Conservation (phyloP, 2,329 filamentous ascomycete genomes). For the Xylaria sp. region DNA sequence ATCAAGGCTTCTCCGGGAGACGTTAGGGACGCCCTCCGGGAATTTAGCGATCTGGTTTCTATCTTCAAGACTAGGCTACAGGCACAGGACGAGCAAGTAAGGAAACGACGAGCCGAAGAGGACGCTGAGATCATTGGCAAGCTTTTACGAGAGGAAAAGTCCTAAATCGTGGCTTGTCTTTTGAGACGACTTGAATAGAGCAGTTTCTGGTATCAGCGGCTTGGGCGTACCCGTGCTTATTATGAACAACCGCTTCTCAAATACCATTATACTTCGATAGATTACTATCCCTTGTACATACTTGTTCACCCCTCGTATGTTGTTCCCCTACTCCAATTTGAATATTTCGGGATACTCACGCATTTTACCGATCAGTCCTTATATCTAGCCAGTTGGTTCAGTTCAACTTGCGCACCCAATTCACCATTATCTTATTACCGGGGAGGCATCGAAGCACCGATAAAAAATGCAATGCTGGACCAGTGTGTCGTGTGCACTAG, state of each 20-base stretch:
- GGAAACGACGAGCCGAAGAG: constrained; percentile 59
- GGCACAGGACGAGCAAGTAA: constrained; percentile 52
- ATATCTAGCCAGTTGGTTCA: neutral
- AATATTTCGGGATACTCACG: neutral
- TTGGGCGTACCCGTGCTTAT: neutral
- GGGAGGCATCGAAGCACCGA: neutral
- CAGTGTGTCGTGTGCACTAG: neutral
- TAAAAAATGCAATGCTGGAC: neutral
- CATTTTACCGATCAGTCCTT: neutral
- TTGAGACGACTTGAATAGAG: neutral
- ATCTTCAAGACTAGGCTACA: constrained; percentile 53
- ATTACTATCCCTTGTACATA: neutral
- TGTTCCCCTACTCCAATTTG: neutral
- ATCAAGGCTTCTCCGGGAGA: constrained; percentile 62
- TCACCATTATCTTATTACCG: neutral
- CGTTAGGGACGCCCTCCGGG: constrained; percentile 68
- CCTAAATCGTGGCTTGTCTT: constrained; percentile 9
- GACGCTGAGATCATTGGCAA: constrained; percentile 54
- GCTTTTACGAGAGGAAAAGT: constrained; percentile 36
- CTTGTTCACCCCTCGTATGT: constrained; percentile 2
- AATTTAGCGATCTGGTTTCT: constrained; percentile 69
- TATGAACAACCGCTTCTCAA: neutral
- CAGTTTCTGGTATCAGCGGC: neutral
- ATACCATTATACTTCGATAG: neutral
- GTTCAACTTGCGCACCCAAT: neutral